phyloP scores from a whole-genome alignment of 352 stramenopile genomes.

The Phytophthora citricola region DNA sequence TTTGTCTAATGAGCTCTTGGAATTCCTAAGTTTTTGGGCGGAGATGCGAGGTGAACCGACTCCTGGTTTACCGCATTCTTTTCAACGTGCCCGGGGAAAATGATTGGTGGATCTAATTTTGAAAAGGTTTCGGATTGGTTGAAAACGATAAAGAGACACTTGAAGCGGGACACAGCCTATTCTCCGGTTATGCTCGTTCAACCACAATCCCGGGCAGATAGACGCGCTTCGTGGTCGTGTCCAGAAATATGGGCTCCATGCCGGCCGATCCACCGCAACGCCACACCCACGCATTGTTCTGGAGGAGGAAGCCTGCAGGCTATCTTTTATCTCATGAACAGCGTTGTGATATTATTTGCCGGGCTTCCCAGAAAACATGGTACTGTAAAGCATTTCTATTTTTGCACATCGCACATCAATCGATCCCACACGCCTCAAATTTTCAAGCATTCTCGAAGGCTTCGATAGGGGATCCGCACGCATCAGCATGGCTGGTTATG shows the following conservation, averaged over 20 bases:
- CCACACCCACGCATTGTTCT: background rate
- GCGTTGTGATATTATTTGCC: background rate
- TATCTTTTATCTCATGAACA: background rate
- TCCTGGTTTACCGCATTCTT: constrained; percentile 12
- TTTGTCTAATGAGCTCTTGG: constrained; percentile 21
- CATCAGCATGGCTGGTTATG: background rate
- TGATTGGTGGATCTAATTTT: constrained; percentile 5
- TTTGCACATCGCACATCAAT: constrained; percentile 2
- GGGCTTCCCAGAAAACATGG: background rate
- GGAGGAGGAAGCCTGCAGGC: background rate
- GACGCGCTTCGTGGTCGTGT: constrained; percentile 16
- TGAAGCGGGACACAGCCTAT: constrained; percentile 7
- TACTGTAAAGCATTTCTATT: background rate
- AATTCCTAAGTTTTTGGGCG: constrained; percentile 12
- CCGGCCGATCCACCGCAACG: constrained; percentile 22
- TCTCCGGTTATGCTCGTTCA: constrained; percentile 3
- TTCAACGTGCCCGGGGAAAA: constrained; percentile 1
- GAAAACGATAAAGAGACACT: constrained; percentile 3
- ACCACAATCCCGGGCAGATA: constrained; percentile 26
- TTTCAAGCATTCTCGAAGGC: constrained; percentile 1
- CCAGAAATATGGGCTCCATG: constrained; percentile 23
- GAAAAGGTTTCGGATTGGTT: constrained; percentile 3
- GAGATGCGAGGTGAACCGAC: constrained; percentile 28
- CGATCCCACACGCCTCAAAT: constrained; percentile 1
- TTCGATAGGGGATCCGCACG: constrained; percentile 1